Conservation (phyloP, 805 yeast genomes). For the Lipomyces spencermartinsiae region DNA sequence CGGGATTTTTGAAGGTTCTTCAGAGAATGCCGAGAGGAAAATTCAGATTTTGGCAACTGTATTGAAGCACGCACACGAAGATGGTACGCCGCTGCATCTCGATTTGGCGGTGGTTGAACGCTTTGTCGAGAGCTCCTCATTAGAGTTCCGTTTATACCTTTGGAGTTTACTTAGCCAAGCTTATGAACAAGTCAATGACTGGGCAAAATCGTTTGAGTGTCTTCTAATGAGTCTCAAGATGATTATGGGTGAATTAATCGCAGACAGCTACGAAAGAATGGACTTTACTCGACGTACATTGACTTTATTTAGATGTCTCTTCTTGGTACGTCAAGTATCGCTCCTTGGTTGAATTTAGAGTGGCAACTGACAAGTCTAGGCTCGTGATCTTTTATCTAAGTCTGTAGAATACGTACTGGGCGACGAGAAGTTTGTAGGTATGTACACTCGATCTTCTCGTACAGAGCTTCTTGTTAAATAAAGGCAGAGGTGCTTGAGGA, state of each 20-base stretch:
- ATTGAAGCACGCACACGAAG: slow-evolving; percentile 45
- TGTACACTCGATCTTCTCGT: slow-evolving; percentile 22
- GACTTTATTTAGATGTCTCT: slow-evolving; percentile 18
- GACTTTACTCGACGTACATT: slow-evolving; percentile 17
- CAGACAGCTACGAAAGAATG: slow-evolving; percentile 8
- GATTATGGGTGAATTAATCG: slow-evolving; percentile 15
- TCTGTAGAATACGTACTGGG: slow-evolving; percentile 10
- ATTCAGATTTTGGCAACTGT: slow-evolving; percentile 55
- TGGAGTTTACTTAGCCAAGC: slow-evolving; percentile 51
- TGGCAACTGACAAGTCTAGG: slow-evolving; percentile 3
- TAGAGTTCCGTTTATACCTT: slow-evolving; percentile 69
- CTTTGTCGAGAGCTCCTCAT: slow-evolving; percentile 65
- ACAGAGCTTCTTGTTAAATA: slow-evolving; percentile 43
- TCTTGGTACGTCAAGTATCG: slow-evolving; percentile 6
- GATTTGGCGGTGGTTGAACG: slow-evolving; percentile 26
- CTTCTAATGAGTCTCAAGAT: slow-evolving; percentile 17
- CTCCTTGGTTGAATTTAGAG: not conserved
- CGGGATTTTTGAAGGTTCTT: slow-evolving; percentile 51
- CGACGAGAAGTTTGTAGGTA: slow-evolving; percentile 17
- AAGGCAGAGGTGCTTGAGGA: slow-evolving; percentile 44
- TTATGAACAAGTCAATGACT: slow-evolving; percentile 21
- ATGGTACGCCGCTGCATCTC: not conserved
- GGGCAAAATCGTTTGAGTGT: slow-evolving; percentile 23
- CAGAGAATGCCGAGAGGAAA: slow-evolving; percentile 41
- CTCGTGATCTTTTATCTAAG: slow-evolving; percentile 19